These are phyloP conservation scores for Diaporthe citriasiana DNA, from an alignment of 2,329 filamentous ascomycete genomes.

Conservation along the genomic window DNA sequence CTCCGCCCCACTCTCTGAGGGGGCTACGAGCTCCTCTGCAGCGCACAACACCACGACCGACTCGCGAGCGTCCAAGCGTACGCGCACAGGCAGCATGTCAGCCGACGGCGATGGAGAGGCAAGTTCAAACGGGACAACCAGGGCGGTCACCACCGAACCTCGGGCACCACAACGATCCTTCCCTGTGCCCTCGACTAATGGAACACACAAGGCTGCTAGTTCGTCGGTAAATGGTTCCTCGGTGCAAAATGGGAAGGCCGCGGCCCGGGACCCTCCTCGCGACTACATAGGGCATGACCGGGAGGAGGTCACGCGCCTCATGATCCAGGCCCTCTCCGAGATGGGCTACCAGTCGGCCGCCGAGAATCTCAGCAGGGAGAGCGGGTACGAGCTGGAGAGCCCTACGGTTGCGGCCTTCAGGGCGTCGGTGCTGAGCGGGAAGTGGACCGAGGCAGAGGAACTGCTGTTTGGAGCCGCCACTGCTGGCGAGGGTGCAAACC, in stretches of 20 bases:
- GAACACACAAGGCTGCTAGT: constrained; percentile 57
- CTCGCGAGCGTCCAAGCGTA: constrained; percentile 68
- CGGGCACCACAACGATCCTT: constrained; percentile 61
- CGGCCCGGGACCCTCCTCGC: constrained; percentile 40
- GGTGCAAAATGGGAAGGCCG: constrained; percentile 50
- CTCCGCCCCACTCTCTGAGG: constrained; percentile 49
- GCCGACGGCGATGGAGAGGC: constrained; percentile 66
- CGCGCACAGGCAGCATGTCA: constrained; percentile 73
- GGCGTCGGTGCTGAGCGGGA: constrained; percentile 81
- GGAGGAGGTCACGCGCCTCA: constrained; percentile 91
- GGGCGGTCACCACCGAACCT: constrained; percentile 68
- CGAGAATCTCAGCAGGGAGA: constrained; percentile 80
- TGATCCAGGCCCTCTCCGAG: constrained; percentile 92
- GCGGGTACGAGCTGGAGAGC: constrained; percentile 89
- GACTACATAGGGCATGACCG: constrained; percentile 87
- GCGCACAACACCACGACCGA: constrained; percentile 41
- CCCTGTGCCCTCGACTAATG: constrained; percentile 59
- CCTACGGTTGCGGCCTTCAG: constrained; percentile 89
- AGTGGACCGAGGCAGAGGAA: constrained; percentile 88
- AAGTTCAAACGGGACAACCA: constrained; percentile 67
- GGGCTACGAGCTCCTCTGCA: constrained; percentile 40
- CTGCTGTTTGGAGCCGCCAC: constrained; percentile 74
- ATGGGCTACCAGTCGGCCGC: constrained; percentile 89
- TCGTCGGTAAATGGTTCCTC: constrained; percentile 69
- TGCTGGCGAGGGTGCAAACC: constrained; percentile 50